Conservation (phyloP, 768 basidiomycete genomes). For the Boletus reticuloceps region DNA sequence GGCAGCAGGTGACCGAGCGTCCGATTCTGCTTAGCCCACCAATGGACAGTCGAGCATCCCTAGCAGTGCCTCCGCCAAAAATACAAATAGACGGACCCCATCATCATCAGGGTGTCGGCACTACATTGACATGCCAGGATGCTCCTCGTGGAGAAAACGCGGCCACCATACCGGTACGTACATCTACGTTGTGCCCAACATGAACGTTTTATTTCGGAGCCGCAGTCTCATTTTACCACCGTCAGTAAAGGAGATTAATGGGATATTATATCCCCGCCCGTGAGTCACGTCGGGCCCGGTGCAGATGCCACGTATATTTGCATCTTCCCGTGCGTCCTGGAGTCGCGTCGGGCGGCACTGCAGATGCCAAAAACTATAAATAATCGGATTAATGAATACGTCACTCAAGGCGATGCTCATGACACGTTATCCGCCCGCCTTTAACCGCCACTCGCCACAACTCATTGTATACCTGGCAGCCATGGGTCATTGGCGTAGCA, state of each 20-base stretch:
- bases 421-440: background rate
- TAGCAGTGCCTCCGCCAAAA: background rate
- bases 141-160: conserved; percentile 20
- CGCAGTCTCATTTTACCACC: conserved; percentile 12
- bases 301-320: conserved; percentile 3
- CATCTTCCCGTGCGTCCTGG: conserved; percentile 4
- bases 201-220: conserved; percentile 17
- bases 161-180: conserved; percentile 4
- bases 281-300: conserved; percentile 18
- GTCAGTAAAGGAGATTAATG: conserved; percentile 1
- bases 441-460: background rate
- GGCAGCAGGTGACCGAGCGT: background rate
- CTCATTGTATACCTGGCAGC: background rate
- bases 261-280: background rate
- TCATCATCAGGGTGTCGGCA: background rate
- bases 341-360: conserved; percentile 5
- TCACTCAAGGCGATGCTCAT: conserved; percentile 3
- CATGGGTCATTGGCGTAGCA: background rate
- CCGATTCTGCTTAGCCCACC: background rate
- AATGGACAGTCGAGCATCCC: too few species aligned
- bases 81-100: background rate
- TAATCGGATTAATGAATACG: background rate
- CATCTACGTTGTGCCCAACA: conserved; percentile 8
- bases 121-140: background rate
- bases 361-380: background rate